Evolutionary conservation across 2,329 filamentous ascomycete species (phyloP), one percentile per base, ranked within the genome.

Genomic region (Fusarium continuum): DNA sequence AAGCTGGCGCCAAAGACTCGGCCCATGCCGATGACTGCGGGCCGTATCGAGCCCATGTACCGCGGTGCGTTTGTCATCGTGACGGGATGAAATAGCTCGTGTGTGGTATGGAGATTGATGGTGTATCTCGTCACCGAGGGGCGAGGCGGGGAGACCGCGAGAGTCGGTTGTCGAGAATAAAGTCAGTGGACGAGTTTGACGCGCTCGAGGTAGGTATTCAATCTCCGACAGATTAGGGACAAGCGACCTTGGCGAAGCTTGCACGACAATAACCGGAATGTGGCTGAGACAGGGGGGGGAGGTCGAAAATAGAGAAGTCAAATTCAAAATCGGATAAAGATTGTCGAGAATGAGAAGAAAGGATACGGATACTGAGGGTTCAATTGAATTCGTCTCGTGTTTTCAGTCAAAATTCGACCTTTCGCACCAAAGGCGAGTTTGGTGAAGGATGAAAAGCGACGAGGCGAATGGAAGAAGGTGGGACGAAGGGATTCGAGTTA

Each of bases 1-100:
- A 86, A 67, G 57, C 80, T 77, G 50, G 81, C 74, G 55, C 80
- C 82, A 23, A 85, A 69, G n/a, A 83, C 71, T 61, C 83, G 82
- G 17, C 80, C 79, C 46, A 86, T 68, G 55, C 82, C 82, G 35
- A 88, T 75, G 49, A 85, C 76, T 56, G 79, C 78, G 28, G 83
- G 79, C 61, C 83, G 80, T 44, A 79, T 68, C 58, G 76, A 75
- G 63, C 75, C 75, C 62, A 74, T 75, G 57, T 80, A 76, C 62
- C 76, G 75, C 71, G 70, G 64, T 32, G 68, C 65, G 35, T 53
- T 71, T 43, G 67, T 67, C 75, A 76, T 76, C 22, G 55, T 55
- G 39, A 20, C 26, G 13, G 31, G 16, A 11, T 25, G 17, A 17
- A n/a, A 26, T 32, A 25, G 8, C 17, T 32, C 35, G 34, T 36